Evolutionary conservation across 306 rosid genomes (phyloP).

Genomic region (Acacia crassicarpa): DNA sequence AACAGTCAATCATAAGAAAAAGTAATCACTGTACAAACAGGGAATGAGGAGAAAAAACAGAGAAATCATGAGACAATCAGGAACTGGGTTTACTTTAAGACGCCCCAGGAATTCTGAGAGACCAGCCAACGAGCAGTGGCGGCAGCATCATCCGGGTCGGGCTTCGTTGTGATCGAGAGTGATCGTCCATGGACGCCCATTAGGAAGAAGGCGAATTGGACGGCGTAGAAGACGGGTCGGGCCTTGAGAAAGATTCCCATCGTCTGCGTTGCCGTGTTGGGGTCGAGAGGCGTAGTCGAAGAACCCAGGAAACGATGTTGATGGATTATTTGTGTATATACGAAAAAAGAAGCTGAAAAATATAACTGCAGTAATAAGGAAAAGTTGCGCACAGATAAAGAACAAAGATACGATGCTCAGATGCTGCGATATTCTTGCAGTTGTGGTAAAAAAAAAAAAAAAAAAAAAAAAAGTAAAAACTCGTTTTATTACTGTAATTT

Average conservation of each 20-base stretch:
- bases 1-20: neutral
- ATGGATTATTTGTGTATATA: neutral
- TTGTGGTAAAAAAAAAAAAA: no score
- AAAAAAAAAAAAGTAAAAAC: no score
- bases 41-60: neutral
- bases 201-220: conserved; percentile 22
- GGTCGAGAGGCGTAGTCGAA: neutral
- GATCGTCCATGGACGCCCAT: conserved; percentile 41
- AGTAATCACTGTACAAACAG: neutral
- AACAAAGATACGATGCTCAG: neutral
- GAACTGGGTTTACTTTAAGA: conserved; percentile 49
- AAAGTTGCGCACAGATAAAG: neutral
- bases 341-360: neutral
- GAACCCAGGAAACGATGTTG: neutral
- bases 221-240: neutral
- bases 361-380: neutral
- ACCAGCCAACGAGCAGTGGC: conserved; percentile 88
- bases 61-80: neutral
- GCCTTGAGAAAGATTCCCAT: conserved; percentile 1
- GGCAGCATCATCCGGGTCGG: conserved; percentile 64
- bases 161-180: conserved; percentile 43
- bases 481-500: no score
- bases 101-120: conserved; percentile 77
- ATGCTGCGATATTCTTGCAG: neutral
- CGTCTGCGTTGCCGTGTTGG: conserved; percentile 11